Percentiles rank a stretch among this genome's conserved stretches.
Evolutionary conservation across 2,329 filamentous ascomycete genomes (phyloP).

Genomic region (Aspergillus fijiensis): DNA sequence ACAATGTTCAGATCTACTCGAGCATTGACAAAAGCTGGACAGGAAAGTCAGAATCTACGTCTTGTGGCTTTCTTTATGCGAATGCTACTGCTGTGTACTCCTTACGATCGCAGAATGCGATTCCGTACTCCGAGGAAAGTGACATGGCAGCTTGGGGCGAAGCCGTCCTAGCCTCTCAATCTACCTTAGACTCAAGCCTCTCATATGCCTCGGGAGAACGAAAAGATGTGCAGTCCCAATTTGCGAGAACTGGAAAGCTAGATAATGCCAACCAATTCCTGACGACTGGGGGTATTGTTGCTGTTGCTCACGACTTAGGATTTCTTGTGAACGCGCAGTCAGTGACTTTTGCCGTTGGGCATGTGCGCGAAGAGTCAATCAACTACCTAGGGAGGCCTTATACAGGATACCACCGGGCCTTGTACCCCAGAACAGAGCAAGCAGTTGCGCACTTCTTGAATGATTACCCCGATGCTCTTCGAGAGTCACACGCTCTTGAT

Average conservation of each 20-base stretch:
- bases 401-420: constrained; percentile 42
- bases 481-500: constrained; percentile 37
- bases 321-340: constrained; percentile 26
- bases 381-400: constrained; percentile 43
- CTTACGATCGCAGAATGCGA: constrained; percentile 32
- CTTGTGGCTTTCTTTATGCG: constrained; percentile 23
- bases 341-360: constrained; percentile 45
- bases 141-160: constrained; percentile 48
- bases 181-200: constrained; percentile 25
- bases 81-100: constrained; percentile 33
- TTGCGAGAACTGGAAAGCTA: constrained; percentile 34
- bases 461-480: constrained; percentile 40
- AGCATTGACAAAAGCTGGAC: constrained; percentile 48
- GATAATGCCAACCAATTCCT: constrained; percentile 25
- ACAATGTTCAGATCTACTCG: constrained; percentile 43
- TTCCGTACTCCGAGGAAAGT: constrained; percentile 34
- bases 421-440: constrained; percentile 32
- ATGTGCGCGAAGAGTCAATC: constrained; percentile 42
- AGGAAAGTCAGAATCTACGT: constrained; percentile 31
- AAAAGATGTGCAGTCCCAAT: constrained; percentile 30
- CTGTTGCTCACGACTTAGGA: constrained; percentile 43
- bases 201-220: constrained; percentile 33
- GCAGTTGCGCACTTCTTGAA: constrained; percentile 42
- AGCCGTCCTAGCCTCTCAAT: constrained; percentile 41
- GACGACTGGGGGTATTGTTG: constrained; percentile 33